Evolutionary conservation across 148 eudicot species (phyloP), one percentile per base, ranked within the genome.

Genomic region (Diospyros kaki): DNA sequence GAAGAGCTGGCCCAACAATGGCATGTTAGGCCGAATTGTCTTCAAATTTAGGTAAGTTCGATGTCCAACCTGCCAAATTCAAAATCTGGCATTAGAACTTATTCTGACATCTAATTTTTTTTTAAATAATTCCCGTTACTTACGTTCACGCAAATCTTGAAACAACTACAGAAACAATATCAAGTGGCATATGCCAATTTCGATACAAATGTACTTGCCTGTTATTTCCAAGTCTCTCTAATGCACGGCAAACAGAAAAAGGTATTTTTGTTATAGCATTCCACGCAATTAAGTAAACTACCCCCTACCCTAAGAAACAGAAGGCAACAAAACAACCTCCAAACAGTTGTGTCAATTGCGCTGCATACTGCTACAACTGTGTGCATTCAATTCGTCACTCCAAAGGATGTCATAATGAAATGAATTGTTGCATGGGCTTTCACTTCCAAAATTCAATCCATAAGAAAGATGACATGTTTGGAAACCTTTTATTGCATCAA

Each of bases 1-100:
- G 80, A 92, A 93, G 69, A 95, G 90, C 67, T 83, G 94, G 42
- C 99, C 99, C 56, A 95, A 74, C 60, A 89, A 73, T 8, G 78
- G 90, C 99, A 95, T 95, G 88, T 93, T 91, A 2, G 97, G 99
- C 68, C 93, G 83, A 77, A 95, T 88, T 2, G 96, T 92, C 91
- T 95, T 95, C 78, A 84, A 74, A 76, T 89, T 90, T 80, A 77
- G 81, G 41, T 82, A 89, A 1, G 96, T 91, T 70, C 99, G 83
- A 75, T 95, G 97, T 28, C 99, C 99, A 18, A 95, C 94, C 99
- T 95, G 88, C 73, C 4, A 69, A 41, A 78, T 42, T 51, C 64
- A 61, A 60, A 40, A 18, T n/a, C 54, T n/a, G 54, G 68, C 45
- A 72, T 71, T 64, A 71, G 75, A 18, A 60, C 59, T 61, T 45